These are phyloP conservation scores for Pseudozyma hubeiensis DNA, from an alignment of 1,284 basidiomycete species.

Conservation along the genomic window DNA sequence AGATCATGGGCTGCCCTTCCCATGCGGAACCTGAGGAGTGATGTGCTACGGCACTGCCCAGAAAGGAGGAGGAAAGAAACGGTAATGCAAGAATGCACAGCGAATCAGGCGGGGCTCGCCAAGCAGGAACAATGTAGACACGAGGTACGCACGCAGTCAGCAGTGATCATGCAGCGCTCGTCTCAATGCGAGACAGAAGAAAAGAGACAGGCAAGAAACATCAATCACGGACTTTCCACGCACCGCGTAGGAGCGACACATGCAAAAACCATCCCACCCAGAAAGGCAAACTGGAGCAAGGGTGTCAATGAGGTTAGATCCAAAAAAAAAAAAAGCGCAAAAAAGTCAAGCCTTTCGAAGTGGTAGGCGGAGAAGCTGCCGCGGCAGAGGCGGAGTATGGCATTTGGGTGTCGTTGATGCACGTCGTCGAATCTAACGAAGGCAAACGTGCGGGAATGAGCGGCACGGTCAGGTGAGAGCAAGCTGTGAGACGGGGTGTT, in stretches of 20 bases:
- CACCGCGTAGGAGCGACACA: too few species aligned
- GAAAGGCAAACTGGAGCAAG: too few species aligned
- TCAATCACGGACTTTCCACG: too few species aligned
- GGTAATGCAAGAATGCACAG: background rate
- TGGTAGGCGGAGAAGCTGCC: background rate
- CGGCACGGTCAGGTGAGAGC: conserved; percentile 23
- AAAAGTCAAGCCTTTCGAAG: background rate
- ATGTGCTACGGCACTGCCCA: too few species aligned
- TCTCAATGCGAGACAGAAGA: background rate
- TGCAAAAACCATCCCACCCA: too few species aligned
- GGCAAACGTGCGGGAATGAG: conserved; percentile 14
- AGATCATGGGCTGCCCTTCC: too few species aligned
- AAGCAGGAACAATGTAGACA: conserved; percentile 7
- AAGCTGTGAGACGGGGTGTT: conserved; percentile 1
- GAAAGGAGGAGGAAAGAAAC: conserved; percentile 1
- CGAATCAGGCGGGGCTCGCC: background rate
- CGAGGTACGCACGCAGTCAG: conserved; percentile 1
- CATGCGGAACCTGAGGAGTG: background rate
- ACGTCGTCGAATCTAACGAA: background rate
- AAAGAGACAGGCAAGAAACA: background rate
- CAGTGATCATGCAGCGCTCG: background rate
- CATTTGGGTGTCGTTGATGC: background rate
- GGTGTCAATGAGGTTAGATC: too few species aligned
- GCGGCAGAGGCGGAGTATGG: conserved; percentile 2
- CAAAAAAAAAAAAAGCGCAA: background rate